Evolutionary conservation across 2,329 filamentous ascomycete species (phyloP).

Genomic region (Metarhizium album): DNA sequence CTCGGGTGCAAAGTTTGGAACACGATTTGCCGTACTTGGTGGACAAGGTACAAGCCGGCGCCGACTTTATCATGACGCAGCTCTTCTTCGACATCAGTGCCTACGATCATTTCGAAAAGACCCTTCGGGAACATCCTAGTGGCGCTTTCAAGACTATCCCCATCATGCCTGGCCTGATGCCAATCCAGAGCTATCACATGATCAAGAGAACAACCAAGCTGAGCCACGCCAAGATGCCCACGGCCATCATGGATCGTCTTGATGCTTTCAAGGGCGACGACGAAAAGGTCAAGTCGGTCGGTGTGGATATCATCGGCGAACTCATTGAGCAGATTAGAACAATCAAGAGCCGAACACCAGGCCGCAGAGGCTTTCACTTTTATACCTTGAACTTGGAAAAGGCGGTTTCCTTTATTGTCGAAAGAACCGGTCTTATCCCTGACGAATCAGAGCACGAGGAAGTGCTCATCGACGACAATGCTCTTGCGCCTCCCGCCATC

Average conservation of each 20-base stretch:
- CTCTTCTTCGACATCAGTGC: slow-evolving; percentile 86
- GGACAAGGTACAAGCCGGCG: slow-evolving; percentile 83
- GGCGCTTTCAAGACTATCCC: slow-evolving; percentile 77
- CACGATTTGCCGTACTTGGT: slow-evolving; percentile 80
- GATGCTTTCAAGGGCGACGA: slow-evolving; percentile 68
- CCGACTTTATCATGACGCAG: slow-evolving; percentile 98
- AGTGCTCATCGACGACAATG: slow-evolving; percentile 36
- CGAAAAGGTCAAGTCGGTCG: slow-evolving; percentile 68
- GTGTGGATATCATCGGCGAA: slow-evolving; percentile 74
- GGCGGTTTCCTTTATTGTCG: slow-evolving; percentile 84
- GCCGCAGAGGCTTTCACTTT: slow-evolving; percentile 82
- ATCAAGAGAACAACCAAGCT: slow-evolving; percentile 88
- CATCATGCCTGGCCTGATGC: slow-evolving; percentile 93
- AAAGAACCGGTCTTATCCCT: slow-evolving; percentile 75
- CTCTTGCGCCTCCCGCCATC: slow-evolving; percentile 16
- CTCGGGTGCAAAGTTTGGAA: slow-evolving; percentile 56
- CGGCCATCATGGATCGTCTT: slow-evolving; percentile 56
- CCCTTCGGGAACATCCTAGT: slow-evolving; percentile 68
- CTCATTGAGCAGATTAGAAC: slow-evolving; percentile 69
- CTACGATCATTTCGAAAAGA: slow-evolving; percentile 69
- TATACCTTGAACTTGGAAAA: slow-evolving; percentile 97
- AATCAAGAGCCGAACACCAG: slow-evolving; percentile 43
- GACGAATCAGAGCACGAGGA: slow-evolving; percentile 42
- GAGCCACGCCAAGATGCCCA: slow-evolving; percentile 76
- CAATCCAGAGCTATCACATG: slow-evolving; percentile 95